Evolutionary conservation across 2,329 filamentous ascomycete genomes (phyloP).

Genomic region (Cercospora beticola): DNA sequence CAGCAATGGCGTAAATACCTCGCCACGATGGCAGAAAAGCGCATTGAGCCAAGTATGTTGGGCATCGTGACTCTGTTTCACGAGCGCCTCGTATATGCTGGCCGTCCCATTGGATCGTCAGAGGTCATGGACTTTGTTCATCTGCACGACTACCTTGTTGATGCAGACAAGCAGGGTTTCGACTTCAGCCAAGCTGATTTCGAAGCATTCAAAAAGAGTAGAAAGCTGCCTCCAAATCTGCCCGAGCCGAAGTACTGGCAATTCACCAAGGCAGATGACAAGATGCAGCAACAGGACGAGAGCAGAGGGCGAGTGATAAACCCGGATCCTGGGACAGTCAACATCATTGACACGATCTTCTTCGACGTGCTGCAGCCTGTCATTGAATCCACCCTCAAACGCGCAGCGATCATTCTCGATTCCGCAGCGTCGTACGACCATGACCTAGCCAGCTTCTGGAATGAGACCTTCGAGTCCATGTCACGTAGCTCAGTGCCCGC

Average conservation of each 20-base stretch:
- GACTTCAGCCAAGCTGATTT: constrained; percentile 50
- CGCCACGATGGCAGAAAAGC: constrained; percentile 11
- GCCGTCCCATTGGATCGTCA: constrained; percentile 23
- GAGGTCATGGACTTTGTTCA: constrained; percentile 33
- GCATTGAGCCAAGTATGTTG: constrained; percentile 59
- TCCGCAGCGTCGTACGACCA: background rate
- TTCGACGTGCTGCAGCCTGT: constrained; percentile 31
- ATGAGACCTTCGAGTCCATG: constrained; percentile 4
- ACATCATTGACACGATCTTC: constrained; percentile 62
- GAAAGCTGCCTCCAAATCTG: constrained; percentile 51
- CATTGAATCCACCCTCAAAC: constrained; percentile 20
- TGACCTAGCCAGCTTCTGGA: constrained; percentile 14
- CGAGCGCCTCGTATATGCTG: constrained; percentile 59
- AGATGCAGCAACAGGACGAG: constrained; percentile 28
- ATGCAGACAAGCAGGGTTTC: constrained; percentile 49
- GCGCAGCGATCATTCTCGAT: constrained; percentile 17
- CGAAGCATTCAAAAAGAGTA: constrained; percentile 53
- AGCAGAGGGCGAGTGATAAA: background rate
- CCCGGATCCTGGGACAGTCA: constrained; percentile 26
- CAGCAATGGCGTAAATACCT: constrained; percentile 38
- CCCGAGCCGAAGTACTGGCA: constrained; percentile 33
- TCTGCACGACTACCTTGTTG: constrained; percentile 49
- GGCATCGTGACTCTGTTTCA: constrained; percentile 66
- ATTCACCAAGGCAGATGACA: constrained; percentile 30
- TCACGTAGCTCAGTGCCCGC: background rate